These are phyloP conservation scores for Gaultheria prostrata DNA, from an alignment of 148 eudicot genomes.

Conservation along the genomic window DNA sequence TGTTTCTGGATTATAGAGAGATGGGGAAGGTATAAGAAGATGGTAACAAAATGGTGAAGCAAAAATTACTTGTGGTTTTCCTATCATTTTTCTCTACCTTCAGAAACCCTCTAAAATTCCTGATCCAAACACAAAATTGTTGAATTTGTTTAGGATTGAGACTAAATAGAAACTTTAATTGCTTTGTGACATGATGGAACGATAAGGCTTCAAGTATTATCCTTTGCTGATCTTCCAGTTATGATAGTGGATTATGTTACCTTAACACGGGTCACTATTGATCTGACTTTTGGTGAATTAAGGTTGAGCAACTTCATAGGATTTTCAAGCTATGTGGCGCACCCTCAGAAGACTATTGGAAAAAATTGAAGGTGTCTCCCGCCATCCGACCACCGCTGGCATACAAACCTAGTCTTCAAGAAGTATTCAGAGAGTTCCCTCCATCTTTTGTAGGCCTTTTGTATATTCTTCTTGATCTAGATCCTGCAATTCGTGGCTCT, in stretches of 20 bases:
- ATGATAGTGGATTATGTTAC: background rate
- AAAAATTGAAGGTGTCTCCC: conserved; percentile 37
- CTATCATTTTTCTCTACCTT: no score
- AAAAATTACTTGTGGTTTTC: no score
- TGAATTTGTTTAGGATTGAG: no score
- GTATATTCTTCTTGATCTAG: conserved; percentile 35
- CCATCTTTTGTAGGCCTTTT: conserved; percentile 33
- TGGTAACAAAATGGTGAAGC: no score
- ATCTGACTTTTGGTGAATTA: background rate
- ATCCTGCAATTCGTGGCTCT: conserved; percentile 41
- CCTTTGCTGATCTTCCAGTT: no score
- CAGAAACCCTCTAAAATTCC: no score
- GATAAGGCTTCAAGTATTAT: no score
- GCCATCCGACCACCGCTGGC: conserved; percentile 42
- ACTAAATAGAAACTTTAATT: no score
- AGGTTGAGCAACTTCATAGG: conserved; percentile 54
- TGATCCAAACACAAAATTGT: no score
- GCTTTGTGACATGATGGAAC: no score
- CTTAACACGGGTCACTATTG: background rate
- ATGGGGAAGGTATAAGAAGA: no score
- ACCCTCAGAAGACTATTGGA: conserved; percentile 50
- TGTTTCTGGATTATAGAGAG: no score
- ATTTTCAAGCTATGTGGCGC: conserved; percentile 57
- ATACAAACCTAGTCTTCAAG: conserved; percentile 35
- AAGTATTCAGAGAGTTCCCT: conserved; percentile 32